phyloP scores from a whole-genome alignment of 805 yeast species.

The Pichia deserticola region DNA sequence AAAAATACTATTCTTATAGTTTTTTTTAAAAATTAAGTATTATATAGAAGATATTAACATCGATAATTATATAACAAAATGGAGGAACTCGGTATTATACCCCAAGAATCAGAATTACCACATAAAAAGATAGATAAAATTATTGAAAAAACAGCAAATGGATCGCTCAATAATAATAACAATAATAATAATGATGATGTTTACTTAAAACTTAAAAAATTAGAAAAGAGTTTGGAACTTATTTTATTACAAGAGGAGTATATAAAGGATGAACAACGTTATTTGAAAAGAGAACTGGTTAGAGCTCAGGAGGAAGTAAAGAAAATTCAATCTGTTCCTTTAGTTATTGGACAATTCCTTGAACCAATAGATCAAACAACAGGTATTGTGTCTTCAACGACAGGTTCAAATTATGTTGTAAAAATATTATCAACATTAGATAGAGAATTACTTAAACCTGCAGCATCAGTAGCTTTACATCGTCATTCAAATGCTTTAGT shows the following conservation, averaged over 20 bases:
- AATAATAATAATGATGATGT: conserved; percentile 45
- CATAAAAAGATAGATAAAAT: conserved; percentile 11
- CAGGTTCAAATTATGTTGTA: conserved; percentile 96
- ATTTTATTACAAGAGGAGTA: conserved; percentile 88
- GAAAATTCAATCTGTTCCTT: conserved; percentile 93
- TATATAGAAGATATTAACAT: neutral
- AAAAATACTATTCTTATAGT: no score
- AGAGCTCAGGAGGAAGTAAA: conserved; percentile 99
- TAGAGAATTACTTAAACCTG: conserved; percentile 87
- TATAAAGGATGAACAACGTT: conserved; percentile 96
- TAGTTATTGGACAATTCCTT: conserved; percentile 95
- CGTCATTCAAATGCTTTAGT: conserved; percentile 98
- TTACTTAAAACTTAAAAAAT: conserved; percentile 75
- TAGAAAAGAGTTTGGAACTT: conserved; percentile 85
- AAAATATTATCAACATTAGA: conserved; percentile 91
- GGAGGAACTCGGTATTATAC: conserved; percentile 58
- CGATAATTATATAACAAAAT: conserved; percentile 21
- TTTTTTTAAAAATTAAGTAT: no score
- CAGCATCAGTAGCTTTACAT: conserved; percentile 93
- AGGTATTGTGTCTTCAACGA: conserved; percentile 94
- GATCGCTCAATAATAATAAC: conserved; percentile 11
- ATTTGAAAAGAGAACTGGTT: conserved; percentile 84
- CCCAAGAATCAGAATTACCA: conserved; percentile 11
- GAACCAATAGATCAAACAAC: conserved; percentile 96
- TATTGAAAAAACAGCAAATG: conserved; percentile 10